Percentiles rank a stretch among this genome's conserved stretches.
Evolutionary conservation across 805 yeast genomes (phyloP).

Genomic region (Schizosaccharomyces lindneri): DNA sequence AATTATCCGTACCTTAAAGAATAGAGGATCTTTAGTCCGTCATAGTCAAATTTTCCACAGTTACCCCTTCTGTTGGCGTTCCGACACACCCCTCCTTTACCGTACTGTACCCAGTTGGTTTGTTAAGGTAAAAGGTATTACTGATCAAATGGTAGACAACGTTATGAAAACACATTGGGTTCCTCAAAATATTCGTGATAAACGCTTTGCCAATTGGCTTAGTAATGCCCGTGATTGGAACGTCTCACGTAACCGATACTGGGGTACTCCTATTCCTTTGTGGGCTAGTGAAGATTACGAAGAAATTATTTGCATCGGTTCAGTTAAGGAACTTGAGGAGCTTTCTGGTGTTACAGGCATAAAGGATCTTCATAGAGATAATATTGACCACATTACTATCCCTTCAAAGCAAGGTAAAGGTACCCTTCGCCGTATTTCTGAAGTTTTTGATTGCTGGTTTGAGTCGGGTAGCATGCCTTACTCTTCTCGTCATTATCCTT

Average conservation of each 20-base stretch:
- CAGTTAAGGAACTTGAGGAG: slow-evolving; percentile 62
- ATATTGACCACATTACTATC: slow-evolving; percentile 72
- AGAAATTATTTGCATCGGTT: slow-evolving; percentile 83
- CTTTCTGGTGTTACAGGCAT: slow-evolving; percentile 62
- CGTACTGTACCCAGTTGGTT: slow-evolving; percentile 98
- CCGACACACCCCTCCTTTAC: slow-evolving; percentile 90
- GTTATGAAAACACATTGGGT: slow-evolving; percentile 86
- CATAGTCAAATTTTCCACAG: slow-evolving; percentile 77
- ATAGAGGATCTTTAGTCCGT: slow-evolving; percentile 45
- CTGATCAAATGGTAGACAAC: slow-evolving; percentile 71
- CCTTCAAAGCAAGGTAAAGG: slow-evolving; percentile 86
- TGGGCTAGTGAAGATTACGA: slow-evolving; percentile 89
- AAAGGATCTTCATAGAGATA: slow-evolving; percentile 83
- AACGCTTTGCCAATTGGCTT: slow-evolving; percentile 93
- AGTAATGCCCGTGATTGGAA: slow-evolving; percentile 99
- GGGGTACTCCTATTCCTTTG: slow-evolving; percentile 98
- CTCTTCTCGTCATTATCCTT: slow-evolving; percentile 91
- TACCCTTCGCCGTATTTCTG: slow-evolving; percentile 66
- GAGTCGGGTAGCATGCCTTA: slow-evolving; percentile 99
- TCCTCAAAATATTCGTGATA: slow-evolving; percentile 69
- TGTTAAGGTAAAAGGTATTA: slow-evolving; percentile 62
- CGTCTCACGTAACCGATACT: slow-evolving; percentile 88
- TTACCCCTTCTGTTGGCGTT: slow-evolving; percentile 99
- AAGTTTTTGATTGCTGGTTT: slow-evolving; percentile 98
- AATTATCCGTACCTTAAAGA: slow-evolving; percentile 66